A percentile compares a stretch with the other conserved stretches of the same genome.
phyloP scores from a whole-genome alignment of 2,329 filamentous ascomycete genomes.

The Pseudopyricularia javanii region DNA sequence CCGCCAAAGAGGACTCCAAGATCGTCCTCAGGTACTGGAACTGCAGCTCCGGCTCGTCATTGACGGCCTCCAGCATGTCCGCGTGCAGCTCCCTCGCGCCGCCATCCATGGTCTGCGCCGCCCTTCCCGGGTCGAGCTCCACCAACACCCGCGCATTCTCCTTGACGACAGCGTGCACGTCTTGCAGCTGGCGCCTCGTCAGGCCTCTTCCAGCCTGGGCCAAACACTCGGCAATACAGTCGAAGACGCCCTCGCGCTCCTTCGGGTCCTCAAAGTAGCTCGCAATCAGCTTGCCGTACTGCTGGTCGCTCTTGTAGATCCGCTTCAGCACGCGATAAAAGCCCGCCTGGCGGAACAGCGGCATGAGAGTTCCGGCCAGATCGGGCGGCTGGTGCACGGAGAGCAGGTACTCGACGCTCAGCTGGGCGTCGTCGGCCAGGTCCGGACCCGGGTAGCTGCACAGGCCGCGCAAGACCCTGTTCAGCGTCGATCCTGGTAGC shows the following conservation, averaged over 20 bases:
- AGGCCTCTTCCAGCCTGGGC: slow-evolving; percentile 29
- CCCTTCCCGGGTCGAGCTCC: slow-evolving; percentile 49
- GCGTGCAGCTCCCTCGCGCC: slow-evolving; percentile 54
- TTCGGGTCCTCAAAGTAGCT: slow-evolving; percentile 78
- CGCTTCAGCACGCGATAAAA: slow-evolving; percentile 91
- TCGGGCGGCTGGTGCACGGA: slow-evolving; percentile 89
- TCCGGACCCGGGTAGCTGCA: slow-evolving; percentile 74
- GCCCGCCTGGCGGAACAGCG: slow-evolving; percentile 63
- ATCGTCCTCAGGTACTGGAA: slow-evolving; percentile 67
- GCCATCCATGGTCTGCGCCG: slow-evolving; percentile 52
- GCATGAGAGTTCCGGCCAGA: slow-evolving; percentile 56
- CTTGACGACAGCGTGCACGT: slow-evolving; percentile 56
- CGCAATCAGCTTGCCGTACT: slow-evolving; percentile 66
- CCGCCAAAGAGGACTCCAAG: slow-evolving; percentile 43
- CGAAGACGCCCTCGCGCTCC: slow-evolving; percentile 64
- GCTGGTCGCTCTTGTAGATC: slow-evolving; percentile 67
- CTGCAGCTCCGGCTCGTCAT: slow-evolving; percentile 50
- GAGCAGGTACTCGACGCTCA: slow-evolving; percentile 92
- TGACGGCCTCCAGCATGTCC: slow-evolving; percentile 49
- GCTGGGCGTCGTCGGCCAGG: slow-evolving; percentile 82
- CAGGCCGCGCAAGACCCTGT: slow-evolving; percentile 66
- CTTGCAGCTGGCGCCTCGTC: slow-evolving; percentile 56
- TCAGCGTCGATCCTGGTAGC: slow-evolving; percentile 74
- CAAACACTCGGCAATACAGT: slow-evolving; percentile 65
- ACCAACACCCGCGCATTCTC: slow-evolving; percentile 55